Conservation (phyloP, 345 rosid species). For the Sisymbrium altissimum region DNA sequence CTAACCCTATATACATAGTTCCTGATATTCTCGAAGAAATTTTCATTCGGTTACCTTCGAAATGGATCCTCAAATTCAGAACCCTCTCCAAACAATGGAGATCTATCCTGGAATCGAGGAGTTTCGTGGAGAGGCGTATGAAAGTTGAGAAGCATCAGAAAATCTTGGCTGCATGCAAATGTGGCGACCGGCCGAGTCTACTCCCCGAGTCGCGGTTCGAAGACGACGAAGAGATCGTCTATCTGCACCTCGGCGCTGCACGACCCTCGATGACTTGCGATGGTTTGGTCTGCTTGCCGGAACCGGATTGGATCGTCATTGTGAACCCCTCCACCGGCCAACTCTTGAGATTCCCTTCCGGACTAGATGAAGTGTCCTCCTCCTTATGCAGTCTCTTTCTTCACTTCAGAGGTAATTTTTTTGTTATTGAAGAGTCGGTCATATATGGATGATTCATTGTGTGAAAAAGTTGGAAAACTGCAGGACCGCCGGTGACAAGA, state of each 20-base stretch:
- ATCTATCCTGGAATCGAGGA: not conserved
- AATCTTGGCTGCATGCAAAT: not conserved
- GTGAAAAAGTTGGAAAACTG: too few species aligned
- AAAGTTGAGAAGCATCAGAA: not conserved
- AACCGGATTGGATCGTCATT: not conserved
- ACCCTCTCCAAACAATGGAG: not conserved
- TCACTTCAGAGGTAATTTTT: too few species aligned
- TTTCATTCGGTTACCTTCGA: not conserved
- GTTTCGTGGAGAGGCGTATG: not conserved
- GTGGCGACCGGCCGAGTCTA: not conserved
- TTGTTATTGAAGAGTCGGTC: too few species aligned
- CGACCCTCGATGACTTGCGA: conserved; percentile 3
- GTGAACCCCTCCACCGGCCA: not conserved
- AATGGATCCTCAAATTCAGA: not conserved
- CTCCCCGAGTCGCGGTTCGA: not conserved
- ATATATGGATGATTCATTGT: too few species aligned
- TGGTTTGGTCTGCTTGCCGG: conserved; percentile 4
- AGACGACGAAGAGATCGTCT: conserved; percentile 12
- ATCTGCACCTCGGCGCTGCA: not conserved
- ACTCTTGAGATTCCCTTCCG: not conserved
- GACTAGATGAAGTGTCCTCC: too few species aligned
- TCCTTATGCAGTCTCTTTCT: too few species aligned
- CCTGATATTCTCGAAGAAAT: too few species aligned
- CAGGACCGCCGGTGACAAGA: too few species aligned
- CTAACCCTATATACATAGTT: too few species aligned